Evolutionary conservation across 2,329 filamentous ascomycete species (phyloP).

Genomic region (Nannizzia gypsea): DNA sequence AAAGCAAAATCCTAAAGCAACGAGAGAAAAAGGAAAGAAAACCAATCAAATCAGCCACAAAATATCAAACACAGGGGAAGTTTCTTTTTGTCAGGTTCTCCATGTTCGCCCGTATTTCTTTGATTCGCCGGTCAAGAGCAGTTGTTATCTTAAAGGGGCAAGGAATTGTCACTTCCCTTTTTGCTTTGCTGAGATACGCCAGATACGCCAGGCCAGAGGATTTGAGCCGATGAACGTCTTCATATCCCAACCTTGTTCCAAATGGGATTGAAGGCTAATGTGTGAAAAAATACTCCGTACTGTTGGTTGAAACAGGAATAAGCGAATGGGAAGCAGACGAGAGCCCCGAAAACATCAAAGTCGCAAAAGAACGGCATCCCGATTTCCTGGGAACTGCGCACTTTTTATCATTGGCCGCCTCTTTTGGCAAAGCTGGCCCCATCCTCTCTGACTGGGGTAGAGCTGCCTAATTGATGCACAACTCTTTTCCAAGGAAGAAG

Average conservation of each 20-base stretch:
- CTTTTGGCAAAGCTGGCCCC: neutral
- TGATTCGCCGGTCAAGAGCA: neutral
- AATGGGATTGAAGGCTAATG: neutral
- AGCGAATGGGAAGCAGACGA: neutral
- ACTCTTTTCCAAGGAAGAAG: neutral
- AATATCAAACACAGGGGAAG: neutral
- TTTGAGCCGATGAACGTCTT: neutral
- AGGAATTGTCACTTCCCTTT: neutral
- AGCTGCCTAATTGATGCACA: conserved; percentile 2
- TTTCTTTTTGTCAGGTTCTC: conserved; percentile 2
- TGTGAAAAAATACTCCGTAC: neutral
- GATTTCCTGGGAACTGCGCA: neutral
- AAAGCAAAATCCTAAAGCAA: neutral
- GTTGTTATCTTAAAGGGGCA: neutral
- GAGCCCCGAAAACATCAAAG: neutral
- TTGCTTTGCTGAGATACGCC: neutral
- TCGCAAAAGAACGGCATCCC: neutral
- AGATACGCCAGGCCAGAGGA: neutral
- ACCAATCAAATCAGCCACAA: neutral
- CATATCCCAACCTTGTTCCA: neutral
- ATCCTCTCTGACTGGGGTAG: neutral
- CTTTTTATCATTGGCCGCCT: neutral
- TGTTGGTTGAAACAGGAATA: neutral
- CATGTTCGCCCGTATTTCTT: neutral
- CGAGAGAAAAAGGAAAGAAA: neutral